These are phyloP conservation scores for Fusarium tjaetaba DNA, from an alignment of 2,329 filamentous ascomycete species.

Conservation along the genomic window DNA sequence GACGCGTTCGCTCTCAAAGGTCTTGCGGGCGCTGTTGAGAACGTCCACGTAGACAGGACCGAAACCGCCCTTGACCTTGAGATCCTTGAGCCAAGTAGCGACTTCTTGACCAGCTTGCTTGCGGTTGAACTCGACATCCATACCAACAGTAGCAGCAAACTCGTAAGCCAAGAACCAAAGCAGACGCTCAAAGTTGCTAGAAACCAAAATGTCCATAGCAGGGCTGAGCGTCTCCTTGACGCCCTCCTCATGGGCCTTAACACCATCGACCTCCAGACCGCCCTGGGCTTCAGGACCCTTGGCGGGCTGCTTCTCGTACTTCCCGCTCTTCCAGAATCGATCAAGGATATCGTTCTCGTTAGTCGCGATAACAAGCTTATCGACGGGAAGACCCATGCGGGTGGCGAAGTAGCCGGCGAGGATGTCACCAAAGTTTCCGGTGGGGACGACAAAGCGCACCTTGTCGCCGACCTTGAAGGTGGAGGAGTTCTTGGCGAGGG, in stretches of 20 bases:
- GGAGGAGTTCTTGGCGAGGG: conserved; percentile 70
- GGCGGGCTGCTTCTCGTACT: conserved; percentile 85
- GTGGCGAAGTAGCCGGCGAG: conserved; percentile 92
- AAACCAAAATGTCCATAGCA: conserved; percentile 97
- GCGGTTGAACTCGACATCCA: conserved; percentile 73
- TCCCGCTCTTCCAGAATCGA: conserved; percentile 90
- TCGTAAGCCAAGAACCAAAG: conserved; percentile 92
- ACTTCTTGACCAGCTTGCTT: conserved; percentile 81
- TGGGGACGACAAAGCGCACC: conserved; percentile 88
- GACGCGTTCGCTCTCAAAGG: conserved; percentile 84
- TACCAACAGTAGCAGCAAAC: conserved; percentile 66
- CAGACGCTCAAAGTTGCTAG: conserved; percentile 94
- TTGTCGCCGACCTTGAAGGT: conserved; percentile 72
- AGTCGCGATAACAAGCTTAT: conserved; percentile 91
- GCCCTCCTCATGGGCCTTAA: conserved; percentile 73
- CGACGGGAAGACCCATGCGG: conserved; percentile 86
- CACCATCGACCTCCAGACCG: conserved; percentile 71
- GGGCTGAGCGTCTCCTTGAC: conserved; percentile 93
- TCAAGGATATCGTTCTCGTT: conserved; percentile 98
- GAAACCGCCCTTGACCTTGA: conserved; percentile 87
- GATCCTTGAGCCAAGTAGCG: conserved; percentile 77
- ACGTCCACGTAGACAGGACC: conserved; percentile 78
- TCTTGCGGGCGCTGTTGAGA: conserved; percentile 73
- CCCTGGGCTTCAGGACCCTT: conserved; percentile 66
- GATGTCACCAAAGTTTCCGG: conserved; percentile 95